Conservation (phyloP, 805 yeast genomes). For the Metschnikowia baotianmanensis region DNA sequence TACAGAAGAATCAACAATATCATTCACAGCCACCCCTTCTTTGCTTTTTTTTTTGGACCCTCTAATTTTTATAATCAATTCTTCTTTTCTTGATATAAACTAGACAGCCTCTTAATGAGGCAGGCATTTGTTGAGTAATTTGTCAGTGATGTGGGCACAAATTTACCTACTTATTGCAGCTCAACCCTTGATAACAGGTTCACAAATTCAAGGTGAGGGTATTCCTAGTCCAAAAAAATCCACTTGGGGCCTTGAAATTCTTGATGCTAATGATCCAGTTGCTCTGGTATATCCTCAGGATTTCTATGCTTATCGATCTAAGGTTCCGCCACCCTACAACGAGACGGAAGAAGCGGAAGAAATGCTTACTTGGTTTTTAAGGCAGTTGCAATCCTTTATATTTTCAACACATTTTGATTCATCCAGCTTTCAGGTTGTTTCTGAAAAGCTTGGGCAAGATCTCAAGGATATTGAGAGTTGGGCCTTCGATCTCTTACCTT, state of each 20-base stretch:
- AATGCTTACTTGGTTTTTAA: neutral
- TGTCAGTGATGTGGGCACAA: no score
- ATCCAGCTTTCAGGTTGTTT: neutral
- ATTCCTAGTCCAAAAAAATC: neutral
- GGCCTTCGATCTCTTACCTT: neutral
- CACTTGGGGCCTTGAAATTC: no score
- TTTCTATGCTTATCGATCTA: neutral
- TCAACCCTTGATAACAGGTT: no score
- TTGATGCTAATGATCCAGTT: no score
- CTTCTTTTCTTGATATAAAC: no score
- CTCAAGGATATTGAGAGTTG: neutral
- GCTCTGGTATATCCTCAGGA: neutral
- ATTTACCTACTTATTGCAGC: no score
- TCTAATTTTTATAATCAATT: no score
- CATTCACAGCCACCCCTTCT: no score
- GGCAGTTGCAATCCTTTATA: neutral
- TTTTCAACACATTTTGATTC: neutral
- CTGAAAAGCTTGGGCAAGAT: neutral
- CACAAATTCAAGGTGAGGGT: neutral
- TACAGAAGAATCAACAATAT: no score
- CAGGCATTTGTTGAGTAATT: no score
- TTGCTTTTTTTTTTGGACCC: no score
- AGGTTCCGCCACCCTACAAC: neutral
- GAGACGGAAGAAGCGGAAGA: constrained; percentile 1
- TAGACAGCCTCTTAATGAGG: no score